These are phyloP conservation scores for Vaccinium myrtillus DNA, from an alignment of 148 eudicot genomes.

Conservation along the genomic window DNA sequence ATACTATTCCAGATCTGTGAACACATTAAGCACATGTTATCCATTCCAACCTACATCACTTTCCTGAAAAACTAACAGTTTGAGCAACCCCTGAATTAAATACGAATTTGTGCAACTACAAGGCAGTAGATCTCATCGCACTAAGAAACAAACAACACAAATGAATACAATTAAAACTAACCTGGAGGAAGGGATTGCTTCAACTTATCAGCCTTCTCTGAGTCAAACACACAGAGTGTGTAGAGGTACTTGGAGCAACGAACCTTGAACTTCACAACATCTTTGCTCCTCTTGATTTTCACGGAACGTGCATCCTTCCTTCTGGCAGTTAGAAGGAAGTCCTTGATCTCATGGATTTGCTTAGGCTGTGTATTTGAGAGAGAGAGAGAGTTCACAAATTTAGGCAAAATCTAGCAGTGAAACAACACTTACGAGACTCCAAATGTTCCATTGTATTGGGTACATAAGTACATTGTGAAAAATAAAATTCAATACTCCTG, in stretches of 20 bases:
- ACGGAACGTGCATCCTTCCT: constrained; percentile 62
- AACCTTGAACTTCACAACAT: constrained; percentile 47
- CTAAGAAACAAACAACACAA: neutral
- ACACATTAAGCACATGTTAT: too few species aligned
- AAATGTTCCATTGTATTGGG: neutral
- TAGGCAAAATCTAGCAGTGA: neutral
- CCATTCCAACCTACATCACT: too few species aligned
- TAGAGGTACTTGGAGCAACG: constrained; percentile 47
- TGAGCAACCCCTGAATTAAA: too few species aligned
- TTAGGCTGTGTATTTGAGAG: constrained; percentile 27
- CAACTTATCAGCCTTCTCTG: constrained; percentile 47
- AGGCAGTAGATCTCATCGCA: too few species aligned
- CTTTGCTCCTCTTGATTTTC: constrained; percentile 56
- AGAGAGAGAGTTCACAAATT: neutral
- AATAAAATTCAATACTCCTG: neutral
- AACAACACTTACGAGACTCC: neutral
- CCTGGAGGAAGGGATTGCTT: constrained; percentile 50
- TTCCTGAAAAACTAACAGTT: too few species aligned
- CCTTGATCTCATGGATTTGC: constrained; percentile 61
- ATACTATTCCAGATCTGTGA: too few species aligned
- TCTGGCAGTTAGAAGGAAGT: constrained; percentile 54
- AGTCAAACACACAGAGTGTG: constrained; percentile 37
- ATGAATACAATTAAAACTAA: neutral
- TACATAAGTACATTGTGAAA: neutral
- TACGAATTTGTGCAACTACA: too few species aligned